Evolutionary conservation across 306 rosid species (phyloP).

Genomic region (Myrica gale): DNA sequence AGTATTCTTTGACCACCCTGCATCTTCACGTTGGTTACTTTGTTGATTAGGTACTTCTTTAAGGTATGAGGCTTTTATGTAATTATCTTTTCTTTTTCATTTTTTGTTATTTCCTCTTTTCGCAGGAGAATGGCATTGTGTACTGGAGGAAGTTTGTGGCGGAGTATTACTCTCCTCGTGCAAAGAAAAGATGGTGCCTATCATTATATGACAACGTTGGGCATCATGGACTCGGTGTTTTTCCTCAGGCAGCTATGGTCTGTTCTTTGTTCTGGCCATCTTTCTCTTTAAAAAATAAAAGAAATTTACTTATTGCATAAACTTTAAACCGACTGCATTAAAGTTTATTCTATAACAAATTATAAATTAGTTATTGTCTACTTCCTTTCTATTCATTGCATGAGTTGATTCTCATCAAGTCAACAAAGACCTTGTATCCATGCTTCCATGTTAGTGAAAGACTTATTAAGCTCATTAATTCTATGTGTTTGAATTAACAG

Average conservation of each 20-base stretch:
- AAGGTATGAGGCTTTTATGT: neutral
- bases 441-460: neutral
- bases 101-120: slow-evolving; percentile 23
- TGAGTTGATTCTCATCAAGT: neutral
- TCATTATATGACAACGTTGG: slow-evolving; percentile 84
- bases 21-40: neutral
- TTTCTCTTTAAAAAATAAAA: neutral
- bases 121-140: slow-evolving; percentile 87
- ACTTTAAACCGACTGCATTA: neutral
- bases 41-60: neutral
- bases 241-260: slow-evolving; percentile 92
- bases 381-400: neutral
- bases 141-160: slow-evolving; percentile 98
- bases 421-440: neutral
- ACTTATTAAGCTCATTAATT: neutral
- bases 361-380: neutral
- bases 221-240: slow-evolving; percentile 87
- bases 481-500: neutral
- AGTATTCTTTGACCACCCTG: neutral
- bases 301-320: neutral
- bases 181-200: slow-evolving; percentile 95
- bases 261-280: slow-evolving; percentile 23
- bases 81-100: neutral
- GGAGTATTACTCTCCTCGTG: slow-evolving; percentile 93
- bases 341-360: neutral